Base-by-base conservation (phyloP, 306 rosid genomes). In the Glycine tomentella region DNA sequence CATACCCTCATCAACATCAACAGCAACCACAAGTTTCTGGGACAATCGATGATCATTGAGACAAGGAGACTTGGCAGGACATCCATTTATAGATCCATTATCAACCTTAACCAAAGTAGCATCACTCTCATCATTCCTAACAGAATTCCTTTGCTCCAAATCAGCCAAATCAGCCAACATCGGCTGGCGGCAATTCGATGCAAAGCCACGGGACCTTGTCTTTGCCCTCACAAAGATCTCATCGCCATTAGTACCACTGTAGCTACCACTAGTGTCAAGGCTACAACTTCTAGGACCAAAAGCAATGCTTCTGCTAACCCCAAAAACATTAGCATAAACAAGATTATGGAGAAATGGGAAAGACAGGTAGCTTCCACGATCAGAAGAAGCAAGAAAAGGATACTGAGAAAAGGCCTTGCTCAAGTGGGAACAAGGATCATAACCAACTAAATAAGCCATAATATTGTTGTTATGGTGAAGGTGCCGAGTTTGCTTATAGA, bases 1-100 rank as follows among this genome's bases (percentile, higher is more conserved):
- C 83, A 69, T 84, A 95, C 97, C 98, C 86, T 95, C 98, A 72
- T 95, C 98, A 52, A 95, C 89, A 50, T 95, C 98, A 63, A 95
- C 98, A 4, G 98, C 98, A 66, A 95, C 97, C 57, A 81, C 88
- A 48, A 91, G 49, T 71, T 89, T 92, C 64, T 79, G 85, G 12
- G 92, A 72, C 82, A 83, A 70, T 55, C 77, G 80, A 38, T 45
- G 86, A 76, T 88, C 84, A 31, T 72, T 77, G 52, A 86, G 85
- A 33, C 89, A 55, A 25, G 68, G 61, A 63, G 76, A 87, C n/a
- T 75, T 77, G 6, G 58, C 58, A 73, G 87, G 83, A 69, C 80
- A 85, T 74, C 88, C 81, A 64, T 64, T 79, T 8, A 66, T 16
- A 11, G 74, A 72, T 64, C 70, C 75, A 77, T 74, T 48, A 31